Percentiles rank a stretch among this genome's conserved stretches.
Conservation (phyloP, 2,329 filamentous ascomycete species). For the Didymella glomerata region DNA sequence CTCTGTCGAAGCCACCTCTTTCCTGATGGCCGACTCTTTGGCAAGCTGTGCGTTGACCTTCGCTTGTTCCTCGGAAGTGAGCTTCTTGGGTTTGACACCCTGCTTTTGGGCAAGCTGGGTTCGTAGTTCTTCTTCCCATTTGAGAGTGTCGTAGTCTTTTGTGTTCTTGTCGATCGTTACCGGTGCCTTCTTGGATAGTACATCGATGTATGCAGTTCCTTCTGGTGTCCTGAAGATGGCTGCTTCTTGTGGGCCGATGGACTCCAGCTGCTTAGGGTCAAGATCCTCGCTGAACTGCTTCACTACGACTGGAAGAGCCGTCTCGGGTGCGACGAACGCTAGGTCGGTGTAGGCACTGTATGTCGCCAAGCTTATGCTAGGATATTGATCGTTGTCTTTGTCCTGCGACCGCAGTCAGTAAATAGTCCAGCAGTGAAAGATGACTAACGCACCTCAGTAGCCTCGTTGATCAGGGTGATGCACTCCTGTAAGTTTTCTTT, state of each 20-base stretch:
- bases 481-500: conserved; percentile 69
- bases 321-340: conserved; percentile 89
- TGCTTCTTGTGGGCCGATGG: conserved; percentile 84
- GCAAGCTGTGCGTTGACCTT: conserved; percentile 91
- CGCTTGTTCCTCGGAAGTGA: conserved; percentile 84
- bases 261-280: conserved; percentile 71
- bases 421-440: conserved; percentile 9
- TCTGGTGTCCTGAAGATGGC: conserved; percentile 92
- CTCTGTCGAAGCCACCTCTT: conserved; percentile 73
- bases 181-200: conserved; percentile 82
- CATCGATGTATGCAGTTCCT: conserved; percentile 87
- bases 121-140: conserved; percentile 95
- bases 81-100: conserved; percentile 81
- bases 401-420: conserved; percentile 26
- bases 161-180: conserved; percentile 83
- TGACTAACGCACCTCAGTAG: conserved; percentile 61
- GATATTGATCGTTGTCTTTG: conserved; percentile 35
- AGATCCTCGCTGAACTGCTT: conserved; percentile 78
- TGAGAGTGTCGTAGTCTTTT: conserved; percentile 94
- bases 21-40: conserved; percentile 83
- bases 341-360: conserved; percentile 88
- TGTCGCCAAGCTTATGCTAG: conserved; percentile 70
- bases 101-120: conserved; percentile 91
- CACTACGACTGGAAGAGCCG: conserved; percentile 78
- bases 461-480: conserved; percentile 70